These are phyloP conservation scores for Lineolata rhizophorae DNA, from an alignment of 495 filamentous ascomycete species.

Conservation along the genomic window DNA sequence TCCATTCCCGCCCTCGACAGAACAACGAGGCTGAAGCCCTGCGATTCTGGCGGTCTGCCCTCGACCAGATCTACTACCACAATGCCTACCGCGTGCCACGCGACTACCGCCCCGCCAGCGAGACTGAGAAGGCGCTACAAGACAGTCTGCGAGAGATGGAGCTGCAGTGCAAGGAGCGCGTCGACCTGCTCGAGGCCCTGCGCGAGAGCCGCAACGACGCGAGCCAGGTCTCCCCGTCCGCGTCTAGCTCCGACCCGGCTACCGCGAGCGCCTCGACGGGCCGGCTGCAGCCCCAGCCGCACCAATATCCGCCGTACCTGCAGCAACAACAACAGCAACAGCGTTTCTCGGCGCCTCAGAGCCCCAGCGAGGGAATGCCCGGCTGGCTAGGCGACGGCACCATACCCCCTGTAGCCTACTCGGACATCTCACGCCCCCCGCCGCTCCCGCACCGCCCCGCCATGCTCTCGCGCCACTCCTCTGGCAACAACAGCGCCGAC, in stretches of 20 bases:
- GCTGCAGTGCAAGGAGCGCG: constrained; percentile 80
- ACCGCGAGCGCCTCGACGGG: background rate
- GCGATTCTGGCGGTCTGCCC: constrained; percentile 73
- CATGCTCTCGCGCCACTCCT: constrained; percentile 26
- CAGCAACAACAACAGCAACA: too few relatives aligned
- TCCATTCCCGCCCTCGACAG: constrained; percentile 30
- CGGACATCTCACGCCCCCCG: constrained; percentile 50
- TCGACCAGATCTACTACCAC: constrained; percentile 79
- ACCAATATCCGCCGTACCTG: too few relatives aligned
- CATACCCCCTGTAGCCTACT: constrained; percentile 55
- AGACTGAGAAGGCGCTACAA: constrained; percentile 67
- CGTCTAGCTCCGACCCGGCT: constrained; percentile 6
- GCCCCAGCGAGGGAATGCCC: constrained; percentile 17
- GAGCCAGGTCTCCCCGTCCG: constrained; percentile 9
- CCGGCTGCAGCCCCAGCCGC: too few relatives aligned
- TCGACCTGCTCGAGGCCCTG: constrained; percentile 71
- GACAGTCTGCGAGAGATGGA: constrained; percentile 68
- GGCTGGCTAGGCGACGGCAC: constrained; percentile 63
- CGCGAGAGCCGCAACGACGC: constrained; percentile 49
- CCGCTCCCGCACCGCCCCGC: constrained; percentile 38
- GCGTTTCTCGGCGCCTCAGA: constrained; percentile 4
- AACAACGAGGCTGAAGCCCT: constrained; percentile 86
- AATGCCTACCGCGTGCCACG: constrained; percentile 52
- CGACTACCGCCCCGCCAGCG: constrained; percentile 48
- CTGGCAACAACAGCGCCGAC: too few relatives aligned